Percentiles rank a stretch among this genome's conserved stretches.
Evolutionary conservation across 192 early-diverging fungal genomes (phyloP).

Genomic region (Pilaira anomala): DNA sequence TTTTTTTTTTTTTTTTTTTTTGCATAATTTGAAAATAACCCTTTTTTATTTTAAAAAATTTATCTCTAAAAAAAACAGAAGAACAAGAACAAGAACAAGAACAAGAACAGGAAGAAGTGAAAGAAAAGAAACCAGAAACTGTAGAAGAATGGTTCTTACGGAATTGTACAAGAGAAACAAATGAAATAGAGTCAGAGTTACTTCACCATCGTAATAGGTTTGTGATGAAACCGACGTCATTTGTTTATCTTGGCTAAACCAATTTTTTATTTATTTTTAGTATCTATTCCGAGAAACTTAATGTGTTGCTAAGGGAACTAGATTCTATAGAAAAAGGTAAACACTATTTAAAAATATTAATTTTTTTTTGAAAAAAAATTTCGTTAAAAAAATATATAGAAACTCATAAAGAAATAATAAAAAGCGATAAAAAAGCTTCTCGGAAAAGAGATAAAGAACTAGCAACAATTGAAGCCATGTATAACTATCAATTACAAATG

Average conservation of each 20-base stretch:
- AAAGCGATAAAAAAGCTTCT: background rate
- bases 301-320: background rate
- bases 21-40: background rate
- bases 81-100: background rate
- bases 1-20: background rate
- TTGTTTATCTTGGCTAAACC: background rate
- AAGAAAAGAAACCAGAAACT: background rate
- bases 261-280: background rate
- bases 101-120: background rate
- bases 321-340: conserved; percentile 3
- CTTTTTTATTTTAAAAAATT: background rate
- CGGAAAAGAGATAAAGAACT: background rate
- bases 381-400: background rate
- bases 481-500: background rate
- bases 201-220: background rate
- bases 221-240: background rate
- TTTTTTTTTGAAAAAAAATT: no score
- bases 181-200: conserved; percentile 6
- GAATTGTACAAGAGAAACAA: background rate
- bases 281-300: conserved; percentile 5
- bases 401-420: conserved; percentile 1
- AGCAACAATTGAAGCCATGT: conserved; percentile 4
- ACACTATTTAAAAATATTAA: background rate
- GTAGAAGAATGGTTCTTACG: background rate
- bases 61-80: background rate